Evolutionary conservation across 192 early-diverging fungal genomes (phyloP), one percentile per base, ranked within the genome.

Genomic region (Dispira parvispora): DNA sequence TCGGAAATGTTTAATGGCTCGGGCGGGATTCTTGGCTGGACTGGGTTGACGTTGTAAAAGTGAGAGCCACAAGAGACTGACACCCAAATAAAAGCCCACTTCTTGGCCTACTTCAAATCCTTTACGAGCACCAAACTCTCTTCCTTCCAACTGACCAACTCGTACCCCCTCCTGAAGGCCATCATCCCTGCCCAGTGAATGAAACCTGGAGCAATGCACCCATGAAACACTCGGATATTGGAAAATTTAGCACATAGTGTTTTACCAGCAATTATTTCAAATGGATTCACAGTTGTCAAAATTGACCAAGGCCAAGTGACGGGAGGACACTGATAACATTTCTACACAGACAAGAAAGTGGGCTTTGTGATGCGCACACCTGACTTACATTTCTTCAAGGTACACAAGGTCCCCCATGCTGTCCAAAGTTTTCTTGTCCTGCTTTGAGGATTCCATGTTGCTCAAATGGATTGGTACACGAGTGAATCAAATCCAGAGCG

Each of bases 61-160:
- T 0, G 18, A n/a, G 14, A 61, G 42, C 58, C 58, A 61, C n/a
- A n/a, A 14, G 12, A 21, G 43, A 20, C 43, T 44, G 11, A 43
- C 13, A 1, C 58, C 58, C 26, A 32, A 43, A n/a, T 61, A 61
- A 25, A 43, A 61, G 6, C 58, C 58, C 11, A 61, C 43, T n/a
- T 61, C 58, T 11, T n/a, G 58, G 9, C 58, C 58, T 42, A 61
- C 21, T 6, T 43, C 58, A n/a, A 61, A 44, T 11, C 43, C 38
- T n/a, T 61, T 61, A n/a, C 18, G 32, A 6, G 58, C 58, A 0
- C 58, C 58, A 45, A 61, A 61, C n/a, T 45, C 58, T 14, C 43
- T 42, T 20, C 58, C 58, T 21, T 61, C 58, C n/a, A 61, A 44
- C 3, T 25, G 58, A 45, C 58, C 58, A 10, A 42, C 58, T 44